Conservation (phyloP, 768 basidiomycete genomes). For the Rhodocollybia butyracea region DNA sequence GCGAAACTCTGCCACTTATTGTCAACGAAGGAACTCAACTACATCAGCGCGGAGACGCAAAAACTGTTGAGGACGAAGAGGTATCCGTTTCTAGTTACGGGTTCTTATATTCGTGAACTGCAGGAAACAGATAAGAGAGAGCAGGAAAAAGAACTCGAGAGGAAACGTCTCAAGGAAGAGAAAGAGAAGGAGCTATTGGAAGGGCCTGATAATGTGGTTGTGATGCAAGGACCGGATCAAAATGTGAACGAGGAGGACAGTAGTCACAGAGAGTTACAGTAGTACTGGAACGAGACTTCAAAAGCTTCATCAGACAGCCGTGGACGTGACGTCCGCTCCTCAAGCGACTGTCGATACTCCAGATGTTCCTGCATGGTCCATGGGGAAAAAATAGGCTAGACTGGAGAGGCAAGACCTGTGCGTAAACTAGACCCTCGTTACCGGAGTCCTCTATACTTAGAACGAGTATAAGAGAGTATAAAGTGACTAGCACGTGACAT, state of each 20-base stretch:
- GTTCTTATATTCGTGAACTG: constrained; percentile 57
- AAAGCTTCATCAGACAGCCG: constrained; percentile 38
- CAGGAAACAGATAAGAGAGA: constrained; percentile 31
- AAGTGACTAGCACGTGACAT: no score
- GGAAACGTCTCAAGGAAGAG: background rate
- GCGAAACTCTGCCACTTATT: constrained; percentile 40
- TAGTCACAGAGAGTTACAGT: no score
- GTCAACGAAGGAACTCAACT: constrained; percentile 73
- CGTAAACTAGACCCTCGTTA: no score
- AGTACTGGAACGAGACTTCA: no score
- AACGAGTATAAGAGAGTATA: no score
- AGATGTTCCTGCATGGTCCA: constrained; percentile 66
- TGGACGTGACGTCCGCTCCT: constrained; percentile 14
- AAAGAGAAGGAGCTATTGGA: background rate
- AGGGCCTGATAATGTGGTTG: constrained; percentile 17
- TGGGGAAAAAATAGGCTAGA: constrained; percentile 85
- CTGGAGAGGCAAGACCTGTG: constrained; percentile 87
- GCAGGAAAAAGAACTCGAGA: constrained; percentile 20
- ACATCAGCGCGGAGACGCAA: constrained; percentile 51
- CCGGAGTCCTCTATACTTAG: no score
- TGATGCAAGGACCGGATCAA: constrained; percentile 40
- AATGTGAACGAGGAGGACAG: no score
- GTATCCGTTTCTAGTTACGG: constrained; percentile 65
- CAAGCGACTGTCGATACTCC: constrained; percentile 48
- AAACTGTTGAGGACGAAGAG: constrained; percentile 66